A percentile compares a stretch with the other conserved stretches of the same genome.
phyloP scores from a whole-genome alignment of 1,284 basidiomycete genomes.

The Malassezia psittaci region DNA sequence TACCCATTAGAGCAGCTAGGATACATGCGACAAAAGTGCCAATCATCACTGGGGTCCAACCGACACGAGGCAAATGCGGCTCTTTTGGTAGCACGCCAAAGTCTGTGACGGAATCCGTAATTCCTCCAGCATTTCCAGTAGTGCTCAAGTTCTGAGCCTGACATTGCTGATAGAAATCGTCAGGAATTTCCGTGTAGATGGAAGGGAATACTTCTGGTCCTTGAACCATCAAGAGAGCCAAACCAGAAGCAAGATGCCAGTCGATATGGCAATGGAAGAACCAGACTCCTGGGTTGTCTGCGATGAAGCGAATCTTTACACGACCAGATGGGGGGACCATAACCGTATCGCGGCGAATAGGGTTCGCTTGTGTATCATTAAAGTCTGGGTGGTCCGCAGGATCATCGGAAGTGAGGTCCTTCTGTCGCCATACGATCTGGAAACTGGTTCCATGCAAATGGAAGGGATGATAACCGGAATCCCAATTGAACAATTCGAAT shows the following conservation, averaged over 20 bases:
- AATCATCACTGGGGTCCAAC: slow-evolving; percentile 50
- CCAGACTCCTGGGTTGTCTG: slow-evolving; percentile 60
- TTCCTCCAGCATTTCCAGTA: slow-evolving; percentile 37
- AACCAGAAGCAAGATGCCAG: slow-evolving; percentile 64
- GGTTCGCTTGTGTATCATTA: slow-evolving; percentile 72
- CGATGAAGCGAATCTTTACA: slow-evolving; percentile 60
- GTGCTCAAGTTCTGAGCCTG: slow-evolving; percentile 55
- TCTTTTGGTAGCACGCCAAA: slow-evolving; percentile 18
- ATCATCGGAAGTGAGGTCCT: slow-evolving; percentile 70
- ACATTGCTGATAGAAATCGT: slow-evolving; percentile 61
- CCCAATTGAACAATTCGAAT: slow-evolving; percentile 67
- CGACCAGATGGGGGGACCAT: slow-evolving; percentile 57
- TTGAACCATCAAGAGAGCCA: slow-evolving; percentile 65
- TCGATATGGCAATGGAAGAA: slow-evolving; percentile 45
- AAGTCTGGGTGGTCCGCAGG: slow-evolving; percentile 65
- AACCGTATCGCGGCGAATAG: slow-evolving; percentile 64
- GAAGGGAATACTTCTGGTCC: slow-evolving; percentile 53
- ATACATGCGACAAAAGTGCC: slow-evolving; percentile 75
- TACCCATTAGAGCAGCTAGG: slow-evolving; percentile 44
- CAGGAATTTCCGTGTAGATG: slow-evolving; percentile 52
- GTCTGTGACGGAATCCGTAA: slow-evolving; percentile 26
- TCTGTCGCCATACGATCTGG: slow-evolving; percentile 59
- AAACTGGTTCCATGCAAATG: slow-evolving; percentile 20
- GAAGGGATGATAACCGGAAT: slow-evolving; percentile 61
- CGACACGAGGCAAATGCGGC: slow-evolving; percentile 9